Conservation (phyloP, 148 eudicot species). For the Heliamphora exappendiculata region DNA sequence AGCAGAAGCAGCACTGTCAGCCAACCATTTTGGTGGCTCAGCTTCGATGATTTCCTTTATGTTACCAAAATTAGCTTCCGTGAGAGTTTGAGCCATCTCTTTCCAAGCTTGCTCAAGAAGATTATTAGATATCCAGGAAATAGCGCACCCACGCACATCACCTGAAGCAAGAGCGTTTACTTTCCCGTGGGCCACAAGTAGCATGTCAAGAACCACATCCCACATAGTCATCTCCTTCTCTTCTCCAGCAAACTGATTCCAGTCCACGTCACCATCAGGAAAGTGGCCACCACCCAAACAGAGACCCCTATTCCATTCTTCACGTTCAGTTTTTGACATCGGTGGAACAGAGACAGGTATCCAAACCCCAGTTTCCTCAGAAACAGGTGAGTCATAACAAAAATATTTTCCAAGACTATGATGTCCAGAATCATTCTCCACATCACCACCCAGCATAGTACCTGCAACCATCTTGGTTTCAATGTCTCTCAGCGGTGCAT, state of each 20-base stretch:
- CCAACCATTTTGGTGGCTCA: slow-evolving; percentile 65
- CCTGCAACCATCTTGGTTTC: slow-evolving; percentile 8
- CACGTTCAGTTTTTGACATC: slow-evolving; percentile 41
- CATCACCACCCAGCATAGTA: neutral
- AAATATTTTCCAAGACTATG: slow-evolving; percentile 41
- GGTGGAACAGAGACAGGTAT: slow-evolving; percentile 72
- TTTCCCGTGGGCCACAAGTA: slow-evolving; percentile 53
- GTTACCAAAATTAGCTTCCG: slow-evolving; percentile 38
- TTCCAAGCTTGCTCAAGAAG: slow-evolving; percentile 60
- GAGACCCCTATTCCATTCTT: slow-evolving; percentile 55
- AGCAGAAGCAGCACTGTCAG: slow-evolving; percentile 54
- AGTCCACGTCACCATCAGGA: slow-evolving; percentile 34
- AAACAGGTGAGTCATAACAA: slow-evolving; percentile 46
- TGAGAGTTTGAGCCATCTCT: slow-evolving; percentile 58
- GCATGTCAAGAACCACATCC: slow-evolving; percentile 59
- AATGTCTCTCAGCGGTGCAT: neutral
- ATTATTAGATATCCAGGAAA: slow-evolving; percentile 33
- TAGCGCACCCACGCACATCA: slow-evolving; percentile 25
- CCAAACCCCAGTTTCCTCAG: slow-evolving; percentile 66
- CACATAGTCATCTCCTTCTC: slow-evolving; percentile 66
- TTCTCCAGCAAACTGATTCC: slow-evolving; percentile 29
- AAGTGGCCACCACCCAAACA: slow-evolving; percentile 41
- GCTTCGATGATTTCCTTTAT: slow-evolving; percentile 43
- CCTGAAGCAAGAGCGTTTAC: slow-evolving; percentile 37
- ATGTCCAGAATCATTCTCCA: slow-evolving; percentile 13